Evolutionary conservation across 345 rosid species (phyloP).

Genomic region (Carallia brachiata): DNA sequence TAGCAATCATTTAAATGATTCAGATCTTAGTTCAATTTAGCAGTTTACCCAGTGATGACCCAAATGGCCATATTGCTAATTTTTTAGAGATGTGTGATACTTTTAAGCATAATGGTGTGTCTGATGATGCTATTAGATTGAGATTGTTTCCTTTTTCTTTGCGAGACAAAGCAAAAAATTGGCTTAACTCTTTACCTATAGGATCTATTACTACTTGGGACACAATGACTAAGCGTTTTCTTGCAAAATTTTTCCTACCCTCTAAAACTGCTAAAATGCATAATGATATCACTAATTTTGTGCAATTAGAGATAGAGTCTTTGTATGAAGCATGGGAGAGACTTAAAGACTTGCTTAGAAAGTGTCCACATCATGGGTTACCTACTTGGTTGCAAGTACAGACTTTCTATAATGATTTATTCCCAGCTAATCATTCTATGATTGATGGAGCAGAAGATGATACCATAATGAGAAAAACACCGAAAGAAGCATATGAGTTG

Average conservation of each 20-base stretch:
- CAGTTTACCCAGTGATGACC: neutral
- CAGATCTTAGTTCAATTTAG: neutral
- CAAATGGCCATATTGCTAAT: neutral
- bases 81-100: neutral
- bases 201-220: neutral
- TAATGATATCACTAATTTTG: neutral
- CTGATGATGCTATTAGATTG: neutral
- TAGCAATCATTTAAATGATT: neutral
- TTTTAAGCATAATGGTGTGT: neutral
- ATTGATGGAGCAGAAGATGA: neutral
- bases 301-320: neutral
- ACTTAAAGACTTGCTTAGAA: neutral
- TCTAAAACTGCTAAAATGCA: neutral
- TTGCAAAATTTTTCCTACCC: neutral
- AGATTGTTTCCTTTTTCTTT: neutral
- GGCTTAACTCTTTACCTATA: neutral
- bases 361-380: neutral
- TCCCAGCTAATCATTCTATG: too few relatives aligned
- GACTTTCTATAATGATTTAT: neutral
- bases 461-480: neutral
- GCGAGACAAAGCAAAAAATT: neutral
- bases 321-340: conserved; percentile 11
- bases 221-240: neutral
- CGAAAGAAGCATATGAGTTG: neutral
- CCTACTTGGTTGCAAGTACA: neutral